A percentile compares a stretch with the other conserved stretches of the same genome.
Conservation (phyloP, 192 early-diverging fungal genomes). For the Glomus cerebriforme region DNA sequence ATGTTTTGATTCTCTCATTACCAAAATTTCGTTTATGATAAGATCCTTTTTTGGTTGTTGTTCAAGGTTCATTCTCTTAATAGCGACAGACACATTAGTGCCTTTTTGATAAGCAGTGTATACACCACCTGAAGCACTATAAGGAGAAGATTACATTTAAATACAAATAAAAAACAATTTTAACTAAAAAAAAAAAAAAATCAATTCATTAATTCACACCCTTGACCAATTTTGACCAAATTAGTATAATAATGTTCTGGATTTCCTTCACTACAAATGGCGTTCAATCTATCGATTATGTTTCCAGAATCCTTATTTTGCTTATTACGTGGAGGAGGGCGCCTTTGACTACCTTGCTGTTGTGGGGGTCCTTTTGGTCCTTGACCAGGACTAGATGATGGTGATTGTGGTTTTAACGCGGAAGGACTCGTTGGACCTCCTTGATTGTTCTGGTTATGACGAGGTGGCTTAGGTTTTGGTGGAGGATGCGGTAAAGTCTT, state of each 20-base stretch:
- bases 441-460: conserved; percentile 34
- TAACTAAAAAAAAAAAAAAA: neutral
- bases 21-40: conserved; percentile 91
- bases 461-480: conserved; percentile 27
- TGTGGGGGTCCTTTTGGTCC: conserved; percentile 35
- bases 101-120: conserved; percentile 76
- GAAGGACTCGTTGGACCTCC: neutral
- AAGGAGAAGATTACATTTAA: neutral
- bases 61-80: conserved; percentile 96
- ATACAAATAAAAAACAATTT: neutral
- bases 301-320: conserved; percentile 67
- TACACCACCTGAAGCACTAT: conserved; percentile 93
- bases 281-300: conserved; percentile 78
- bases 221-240: conserved; percentile 90
- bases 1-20: conserved; percentile 84
- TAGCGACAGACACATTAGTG: conserved; percentile 75
- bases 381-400: conserved; percentile 35
- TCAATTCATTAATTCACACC: conserved; percentile 46
- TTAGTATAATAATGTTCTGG: conserved; percentile 84
- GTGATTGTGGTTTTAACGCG: conserved; percentile 10
- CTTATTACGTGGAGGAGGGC: conserved; percentile 56
- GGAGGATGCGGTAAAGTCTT: conserved; percentile 1
- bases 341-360: conserved; percentile 47
- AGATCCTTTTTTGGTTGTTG: conserved; percentile 96
- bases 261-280: conserved; percentile 85